Base-by-base conservation (phyloP, 2,329 filamentous ascomycete genomes). In the Hortaea werneckii region DNA sequence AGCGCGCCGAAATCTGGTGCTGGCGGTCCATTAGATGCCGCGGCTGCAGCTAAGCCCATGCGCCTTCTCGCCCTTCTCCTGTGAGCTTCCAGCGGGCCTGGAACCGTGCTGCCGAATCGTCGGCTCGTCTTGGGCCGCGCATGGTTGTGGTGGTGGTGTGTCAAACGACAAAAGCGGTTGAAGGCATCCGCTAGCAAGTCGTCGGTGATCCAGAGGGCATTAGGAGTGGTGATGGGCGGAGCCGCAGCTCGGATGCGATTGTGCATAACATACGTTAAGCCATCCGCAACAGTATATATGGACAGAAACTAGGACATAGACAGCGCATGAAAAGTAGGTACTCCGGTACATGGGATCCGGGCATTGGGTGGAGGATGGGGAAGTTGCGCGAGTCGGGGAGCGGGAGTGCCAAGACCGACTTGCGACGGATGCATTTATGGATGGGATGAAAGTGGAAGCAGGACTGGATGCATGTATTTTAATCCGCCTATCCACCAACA, bases 71-170 rank as follows among this genome's bases (percentile, higher is more conserved):
- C 67, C 40, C 73, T 65, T 43, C 79, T 68, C 57, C 72, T 69
- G 50, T 74, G 71, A 40, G 78, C 77, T 63, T 82, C 79, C 65
- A 82, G 66, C 57, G 79, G 79, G 2, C 79, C 79, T 8, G 79
- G 79, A 3, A 79, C 74, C 52, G 71, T 71, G 66, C 78, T 80
- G 54, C 75, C 77, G 72, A 78, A 67, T 51, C 78, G 72, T 57
- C 63, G 45, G 12, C 28, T 29, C 9, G 32, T 30, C 7, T 48
- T 37, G n/a, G n/a, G n/a, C n/a, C n/a, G n/a, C n/a, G n/a, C n/a
- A n/a, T n/a, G n/a, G n/a, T n/a, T n/a, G n/a, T n/a, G n/a, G n/a
- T n/a, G n/a, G 47, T 53, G n/a, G 30, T 37, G 52, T 39, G 39
- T 51, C 47, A 29, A 50, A 54, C 67, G 71, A 44, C 68, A 65